phyloP scores from a whole-genome alignment of 257 asterid genomes.

The Craterostigma plantagineum region DNA sequence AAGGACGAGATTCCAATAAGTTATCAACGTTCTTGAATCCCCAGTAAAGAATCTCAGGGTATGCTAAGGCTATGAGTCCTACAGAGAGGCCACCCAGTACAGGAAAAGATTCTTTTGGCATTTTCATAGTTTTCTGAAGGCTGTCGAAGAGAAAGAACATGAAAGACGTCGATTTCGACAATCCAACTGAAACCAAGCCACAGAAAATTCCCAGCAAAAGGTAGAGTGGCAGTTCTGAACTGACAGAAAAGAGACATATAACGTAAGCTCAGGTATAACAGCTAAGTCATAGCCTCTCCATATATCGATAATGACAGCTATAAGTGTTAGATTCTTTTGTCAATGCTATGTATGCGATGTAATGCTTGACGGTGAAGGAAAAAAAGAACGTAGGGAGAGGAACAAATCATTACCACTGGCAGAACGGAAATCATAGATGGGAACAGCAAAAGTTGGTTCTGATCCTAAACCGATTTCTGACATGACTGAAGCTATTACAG shows the following conservation, averaged over 20 bases:
- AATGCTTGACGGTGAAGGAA: background rate
- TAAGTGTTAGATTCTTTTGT: background rate
- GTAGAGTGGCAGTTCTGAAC: constrained; percentile 95
- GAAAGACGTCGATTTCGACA: constrained; percentile 60
- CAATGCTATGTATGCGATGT: background rate
- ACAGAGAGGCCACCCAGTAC: constrained; percentile 61
- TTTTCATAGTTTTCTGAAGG: constrained; percentile 27
- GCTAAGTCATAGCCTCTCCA: background rate
- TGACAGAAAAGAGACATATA: constrained; percentile 21
- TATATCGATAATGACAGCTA: too few relatives aligned
- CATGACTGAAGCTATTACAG: constrained; percentile 84
- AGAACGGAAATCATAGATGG: constrained; percentile 83
- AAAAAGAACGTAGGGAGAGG: constrained; percentile 6
- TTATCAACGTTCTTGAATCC: constrained; percentile 86
- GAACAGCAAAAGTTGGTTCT: constrained; percentile 85
- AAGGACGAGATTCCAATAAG: constrained; percentile 67
- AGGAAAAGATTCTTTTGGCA: constrained; percentile 53
- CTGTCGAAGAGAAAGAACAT: constrained; percentile 39
- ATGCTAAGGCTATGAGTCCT: constrained; percentile 75
- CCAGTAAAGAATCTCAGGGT: constrained; percentile 94
- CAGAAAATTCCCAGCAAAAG: constrained; percentile 74
- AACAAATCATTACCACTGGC: constrained; percentile 57
- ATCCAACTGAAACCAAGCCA: constrained; percentile 72
- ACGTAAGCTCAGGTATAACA: constrained; percentile 3
- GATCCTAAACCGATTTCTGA: constrained; percentile 92